phyloP scores from a whole-genome alignment of 352 stramenopile species.

The Phytophthora fragariae region DNA sequence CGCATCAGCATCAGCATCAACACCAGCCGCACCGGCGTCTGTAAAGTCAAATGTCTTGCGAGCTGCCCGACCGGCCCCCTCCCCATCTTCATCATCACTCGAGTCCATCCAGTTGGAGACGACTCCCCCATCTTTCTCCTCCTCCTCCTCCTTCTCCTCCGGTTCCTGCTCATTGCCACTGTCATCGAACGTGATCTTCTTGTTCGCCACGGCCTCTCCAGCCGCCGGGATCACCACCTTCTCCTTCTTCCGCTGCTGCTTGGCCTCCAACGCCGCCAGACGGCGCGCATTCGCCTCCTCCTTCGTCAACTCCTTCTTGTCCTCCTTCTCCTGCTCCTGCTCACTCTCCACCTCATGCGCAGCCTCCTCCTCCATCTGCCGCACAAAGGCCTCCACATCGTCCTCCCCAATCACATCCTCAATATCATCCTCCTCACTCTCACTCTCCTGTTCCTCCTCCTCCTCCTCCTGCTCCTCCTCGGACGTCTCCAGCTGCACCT shows the following conservation, averaged over 20 bases:
- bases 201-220: constrained; percentile 42
- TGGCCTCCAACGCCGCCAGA: constrained; percentile 64
- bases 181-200: constrained; percentile 85
- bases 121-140: constrained; percentile 3
- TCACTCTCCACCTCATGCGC: not conserved
- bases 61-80: constrained; percentile 19
- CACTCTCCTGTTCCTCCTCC: constrained; percentile 20
- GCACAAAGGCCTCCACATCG: constrained; percentile 51
- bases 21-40: constrained; percentile 31
- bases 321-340: constrained; percentile 1
- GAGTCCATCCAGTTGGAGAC: constrained; percentile 68
- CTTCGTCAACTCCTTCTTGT: constrained; percentile 30
- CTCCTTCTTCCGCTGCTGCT: constrained; percentile 44
- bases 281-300: constrained; percentile 41
- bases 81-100: constrained; percentile 55
- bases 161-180: constrained; percentile 66
- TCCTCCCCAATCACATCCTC: constrained; percentile 29
- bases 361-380: constrained; percentile 40
- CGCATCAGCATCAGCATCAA: constrained; percentile 39
- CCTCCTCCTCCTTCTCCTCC: constrained; percentile 31
- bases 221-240: constrained; percentile 39
- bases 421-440: not conserved
- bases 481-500: constrained; percentile 1
- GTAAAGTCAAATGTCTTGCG: constrained; percentile 59
- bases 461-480: constrained; percentile 16